Percentiles rank a stretch among this genome's conserved stretches.
Evolutionary conservation across 2,329 filamentous ascomycete species (phyloP).

Genomic region (Colletotrichum tropicicola): DNA sequence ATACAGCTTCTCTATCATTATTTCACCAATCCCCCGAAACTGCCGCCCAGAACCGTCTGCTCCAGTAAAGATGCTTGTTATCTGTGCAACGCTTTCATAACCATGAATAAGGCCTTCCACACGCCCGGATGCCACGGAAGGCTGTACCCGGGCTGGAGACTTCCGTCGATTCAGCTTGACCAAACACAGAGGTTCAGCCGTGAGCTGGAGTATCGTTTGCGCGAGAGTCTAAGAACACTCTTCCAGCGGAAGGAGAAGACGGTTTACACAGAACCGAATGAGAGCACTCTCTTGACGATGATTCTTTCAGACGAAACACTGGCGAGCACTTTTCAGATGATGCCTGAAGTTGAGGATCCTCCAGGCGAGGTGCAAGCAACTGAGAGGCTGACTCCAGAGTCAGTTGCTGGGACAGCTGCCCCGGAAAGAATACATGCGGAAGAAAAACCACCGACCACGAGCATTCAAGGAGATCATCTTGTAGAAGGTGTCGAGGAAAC

Average conservation of each 20-base stretch:
- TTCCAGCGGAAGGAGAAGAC: not conserved
- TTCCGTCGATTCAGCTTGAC: constrained; percentile 40
- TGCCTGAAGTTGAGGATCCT: too few species aligned
- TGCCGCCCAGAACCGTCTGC: constrained; percentile 51
- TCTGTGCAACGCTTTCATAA: constrained; percentile 58
- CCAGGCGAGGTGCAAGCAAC: not conserved
- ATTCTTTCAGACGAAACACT: not conserved
- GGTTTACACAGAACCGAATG: not conserved
- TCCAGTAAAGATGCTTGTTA: constrained; percentile 61
- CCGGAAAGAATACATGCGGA: not conserved
- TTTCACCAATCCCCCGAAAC: constrained; percentile 38
- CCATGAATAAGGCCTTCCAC: constrained; percentile 48
- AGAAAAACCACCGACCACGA: not conserved
- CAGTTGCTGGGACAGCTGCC: too few species aligned
- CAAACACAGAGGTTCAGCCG: not conserved
- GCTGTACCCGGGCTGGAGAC: constrained; percentile 55
- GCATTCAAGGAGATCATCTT: not conserved
- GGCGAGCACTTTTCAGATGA: not conserved
- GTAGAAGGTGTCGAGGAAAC: not conserved
- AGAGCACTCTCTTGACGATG: not conserved
- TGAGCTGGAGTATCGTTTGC: not conserved
- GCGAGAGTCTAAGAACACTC: not conserved
- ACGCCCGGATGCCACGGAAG: constrained; percentile 52
- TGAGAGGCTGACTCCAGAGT: not conserved
- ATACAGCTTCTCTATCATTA: constrained; percentile 57